Evolutionary conservation across 1,284 basidiomycete species (phyloP), one percentile per base, ranked within the genome.

Genomic region (Termitomyces sp.): DNA sequence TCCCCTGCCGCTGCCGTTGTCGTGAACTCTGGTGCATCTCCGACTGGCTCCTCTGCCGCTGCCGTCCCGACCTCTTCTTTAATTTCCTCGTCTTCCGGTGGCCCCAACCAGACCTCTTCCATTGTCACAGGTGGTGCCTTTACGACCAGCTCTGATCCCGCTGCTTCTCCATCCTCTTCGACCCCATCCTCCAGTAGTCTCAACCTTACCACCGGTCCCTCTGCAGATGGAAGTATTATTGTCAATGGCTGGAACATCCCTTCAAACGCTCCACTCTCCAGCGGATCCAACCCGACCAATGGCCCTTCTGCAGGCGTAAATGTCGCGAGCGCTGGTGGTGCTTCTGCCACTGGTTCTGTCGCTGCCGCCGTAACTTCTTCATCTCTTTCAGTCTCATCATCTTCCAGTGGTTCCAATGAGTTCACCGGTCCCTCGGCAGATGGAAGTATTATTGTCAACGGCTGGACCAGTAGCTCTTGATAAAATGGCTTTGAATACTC

Each of bases 81-180:
- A 28, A 50, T 58, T 17, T 19, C 21, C 7, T 43, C n/a, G 8
- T 9, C 42, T 43, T 1, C 50, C 34, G 64, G 64, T 34, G 67
- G 68, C 26, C 73, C 74, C 50, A 24, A 24, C 7, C 65, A 75
- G 56, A 78, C 81, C 1, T 76, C 76, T 44, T 65, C 75, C 7
- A 68, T 82, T 64, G 62, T 79, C 53, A 63, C 70, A 24, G 24
- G 24, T 17, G 67, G 69, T 58, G 74, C 61, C 6, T 44, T 66
- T 55, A 64, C 68, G 5, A 59, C 62, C 24, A 54, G 28, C 9
- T 28, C 60, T 15, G 50, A 61, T 15, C 57, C 53, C 17, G 40
- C 63, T 50, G 56, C 62, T 30, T 30, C 60, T 38, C 33, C 62
- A 33, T 50, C 59, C 5, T 8, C 34, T 48, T 55, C 61, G 34